Conservation (phyloP, 805 yeast genomes). For the Kuraishia cidri region DNA sequence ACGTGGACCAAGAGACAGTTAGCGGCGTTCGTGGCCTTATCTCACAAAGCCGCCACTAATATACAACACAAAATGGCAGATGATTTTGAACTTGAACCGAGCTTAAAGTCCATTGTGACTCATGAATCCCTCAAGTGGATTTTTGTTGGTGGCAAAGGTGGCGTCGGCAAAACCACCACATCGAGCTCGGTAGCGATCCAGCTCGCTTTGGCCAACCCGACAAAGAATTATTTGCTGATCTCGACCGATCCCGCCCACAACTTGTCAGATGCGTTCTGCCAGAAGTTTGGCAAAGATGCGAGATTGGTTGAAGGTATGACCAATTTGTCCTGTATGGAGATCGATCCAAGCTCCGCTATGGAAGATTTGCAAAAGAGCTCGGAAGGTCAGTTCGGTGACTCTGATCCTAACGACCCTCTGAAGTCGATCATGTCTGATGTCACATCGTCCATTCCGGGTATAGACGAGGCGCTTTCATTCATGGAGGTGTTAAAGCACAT, state of each 20-base stretch:
- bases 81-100: slow-evolving; percentile 58
- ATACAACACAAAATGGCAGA: neutral
- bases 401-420: slow-evolving; percentile 56
- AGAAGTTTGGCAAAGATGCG: slow-evolving; percentile 96
- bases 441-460: slow-evolving; percentile 95
- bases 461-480: slow-evolving; percentile 95
- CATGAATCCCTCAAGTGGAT: slow-evolving; percentile 85
- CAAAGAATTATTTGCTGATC: slow-evolving; percentile 75
- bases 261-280: slow-evolving; percentile 95
- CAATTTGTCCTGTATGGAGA: slow-evolving; percentile 95
- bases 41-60: neutral
- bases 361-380: slow-evolving; percentile 69
- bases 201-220: slow-evolving; percentile 75
- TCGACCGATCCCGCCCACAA: slow-evolving; percentile 99
- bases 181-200: slow-evolving; percentile 94
- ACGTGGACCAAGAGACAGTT: neutral
- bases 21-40: too few species aligned
- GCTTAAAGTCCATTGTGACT: slow-evolving; percentile 52
- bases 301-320: slow-evolving; percentile 82
- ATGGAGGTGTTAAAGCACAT: slow-evolving; percentile 98
- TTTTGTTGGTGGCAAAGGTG: slow-evolving; percentile 99
- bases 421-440: slow-evolving; percentile 77
- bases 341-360: slow-evolving; percentile 91
- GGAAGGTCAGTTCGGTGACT: slow-evolving; percentile 34
- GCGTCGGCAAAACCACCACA: slow-evolving; percentile 98